phyloP scores from a whole-genome alignment of 257 asterid species.

The Jacaranda copaia region DNA sequence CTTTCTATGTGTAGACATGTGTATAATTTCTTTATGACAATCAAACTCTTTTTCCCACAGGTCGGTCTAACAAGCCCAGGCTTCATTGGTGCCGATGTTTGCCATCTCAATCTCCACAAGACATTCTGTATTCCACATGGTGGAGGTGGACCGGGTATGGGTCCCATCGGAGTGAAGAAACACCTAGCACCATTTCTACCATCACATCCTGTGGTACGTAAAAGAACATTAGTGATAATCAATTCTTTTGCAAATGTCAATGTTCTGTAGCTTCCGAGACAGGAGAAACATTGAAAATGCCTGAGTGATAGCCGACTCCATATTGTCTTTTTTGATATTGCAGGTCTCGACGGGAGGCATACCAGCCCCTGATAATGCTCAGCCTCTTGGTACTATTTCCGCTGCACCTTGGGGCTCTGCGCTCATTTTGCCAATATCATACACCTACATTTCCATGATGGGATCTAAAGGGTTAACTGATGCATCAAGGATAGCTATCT shows the following conservation, averaged over 20 bases:
- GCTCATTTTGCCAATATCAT: constrained; percentile 94
- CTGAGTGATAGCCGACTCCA: constrained; percentile 2
- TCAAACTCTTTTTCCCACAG: constrained; percentile 49
- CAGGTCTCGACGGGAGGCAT: constrained; percentile 93
- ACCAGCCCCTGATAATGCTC: constrained; percentile 77
- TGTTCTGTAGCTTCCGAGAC: background rate
- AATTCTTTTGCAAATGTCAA: background rate
- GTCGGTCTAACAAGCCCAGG: constrained; percentile 98
- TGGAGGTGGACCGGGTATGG: constrained; percentile 99
- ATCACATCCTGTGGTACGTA: constrained; percentile 93
- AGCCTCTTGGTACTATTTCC: constrained; percentile 91
- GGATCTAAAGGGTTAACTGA: constrained; percentile 93
- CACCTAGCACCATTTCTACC: constrained; percentile 95
- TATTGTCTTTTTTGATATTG: constrained; percentile 25
- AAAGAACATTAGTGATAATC: constrained; percentile 14
- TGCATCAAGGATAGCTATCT: constrained; percentile 93
- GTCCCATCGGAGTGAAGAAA: constrained; percentile 96
- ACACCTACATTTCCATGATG: constrained; percentile 98
- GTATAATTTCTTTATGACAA: background rate
- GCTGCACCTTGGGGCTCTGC: constrained; percentile 99
- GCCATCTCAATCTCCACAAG: constrained; percentile 98
- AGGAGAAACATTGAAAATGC: background rate
- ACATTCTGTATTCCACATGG: constrained; percentile 99
- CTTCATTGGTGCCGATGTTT: constrained; percentile 95
- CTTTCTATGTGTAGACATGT: too few relatives aligned